phyloP scores from a whole-genome alignment of 768 basidiomycete genomes.

The Mycena chlorophos region DNA sequence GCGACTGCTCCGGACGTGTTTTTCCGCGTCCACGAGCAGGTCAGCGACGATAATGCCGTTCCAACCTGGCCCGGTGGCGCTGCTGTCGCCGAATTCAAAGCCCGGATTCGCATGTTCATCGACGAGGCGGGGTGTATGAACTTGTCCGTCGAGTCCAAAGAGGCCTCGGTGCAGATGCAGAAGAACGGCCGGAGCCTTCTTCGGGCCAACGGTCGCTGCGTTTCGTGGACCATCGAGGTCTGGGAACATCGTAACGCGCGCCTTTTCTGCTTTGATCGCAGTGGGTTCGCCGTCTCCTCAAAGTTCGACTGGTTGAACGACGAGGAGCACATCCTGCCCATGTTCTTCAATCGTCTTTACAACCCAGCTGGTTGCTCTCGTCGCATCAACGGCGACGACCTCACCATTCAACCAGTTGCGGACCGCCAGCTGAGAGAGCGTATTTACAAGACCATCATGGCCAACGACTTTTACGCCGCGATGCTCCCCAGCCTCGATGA shows the following conservation, averaged over 20 bases:
- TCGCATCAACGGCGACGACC: not conserved
- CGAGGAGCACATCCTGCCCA: not conserved
- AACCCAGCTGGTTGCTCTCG: not conserved
- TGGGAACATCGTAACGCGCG: not conserved
- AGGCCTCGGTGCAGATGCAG: not conserved
- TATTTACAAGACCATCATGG: not conserved
- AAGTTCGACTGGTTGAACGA: not conserved
- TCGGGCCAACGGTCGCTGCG: not conserved
- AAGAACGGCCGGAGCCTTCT: constrained; percentile 4
- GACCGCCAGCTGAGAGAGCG: not conserved
- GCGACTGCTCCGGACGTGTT: too few species aligned
- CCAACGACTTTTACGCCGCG: not conserved
- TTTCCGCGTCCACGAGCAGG: too few species aligned
- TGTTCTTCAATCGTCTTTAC: not conserved
- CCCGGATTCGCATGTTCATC: too few species aligned
- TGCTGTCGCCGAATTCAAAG: too few species aligned
- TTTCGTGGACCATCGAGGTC: not conserved
- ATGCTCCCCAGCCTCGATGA: not conserved
- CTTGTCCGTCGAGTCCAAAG: too few species aligned
- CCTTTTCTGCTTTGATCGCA: constrained; percentile 5
- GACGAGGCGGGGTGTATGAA: too few species aligned
- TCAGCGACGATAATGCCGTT: too few species aligned
- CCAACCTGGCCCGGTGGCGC: too few species aligned
- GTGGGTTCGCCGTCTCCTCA: not conserved
- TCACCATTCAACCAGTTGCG: not conserved